These are phyloP conservation scores for Fusarium fujikuroi DNA, from an alignment of 2,329 filamentous ascomycete species.

Conservation along the genomic window DNA sequence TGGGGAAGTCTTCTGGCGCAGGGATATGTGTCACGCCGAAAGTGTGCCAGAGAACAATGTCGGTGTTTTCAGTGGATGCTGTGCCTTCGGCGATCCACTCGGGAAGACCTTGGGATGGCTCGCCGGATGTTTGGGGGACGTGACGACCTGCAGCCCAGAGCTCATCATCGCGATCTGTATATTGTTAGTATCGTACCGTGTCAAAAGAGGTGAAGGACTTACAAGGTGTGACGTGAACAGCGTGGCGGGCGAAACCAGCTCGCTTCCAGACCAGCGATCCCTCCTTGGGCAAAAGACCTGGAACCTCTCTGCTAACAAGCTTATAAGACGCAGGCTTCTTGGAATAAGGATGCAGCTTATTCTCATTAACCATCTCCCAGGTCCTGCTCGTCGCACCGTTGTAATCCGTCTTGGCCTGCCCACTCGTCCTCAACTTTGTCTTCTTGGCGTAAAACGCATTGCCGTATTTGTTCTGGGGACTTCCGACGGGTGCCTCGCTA, in stretches of 20 bases:
- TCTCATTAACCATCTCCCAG: slow-evolving; percentile 91
- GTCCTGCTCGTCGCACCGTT: slow-evolving; percentile 81
- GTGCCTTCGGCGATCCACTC: slow-evolving; percentile 80
- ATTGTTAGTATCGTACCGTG: neutral
- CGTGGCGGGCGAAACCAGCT: slow-evolving; percentile 86
- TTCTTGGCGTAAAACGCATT: slow-evolving; percentile 90
- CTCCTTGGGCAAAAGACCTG: slow-evolving; percentile 80
- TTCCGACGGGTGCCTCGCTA: slow-evolving; percentile 79
- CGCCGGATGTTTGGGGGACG: slow-evolving; percentile 87
- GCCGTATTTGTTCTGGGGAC: slow-evolving; percentile 84
- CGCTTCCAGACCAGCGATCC: slow-evolving; percentile 88
- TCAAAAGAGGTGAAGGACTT: slow-evolving; percentile 49
- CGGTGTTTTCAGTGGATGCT: slow-evolving; percentile 79
- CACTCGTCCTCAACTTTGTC: slow-evolving; percentile 79
- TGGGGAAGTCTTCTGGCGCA: slow-evolving; percentile 87
- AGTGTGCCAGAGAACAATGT: slow-evolving; percentile 93
- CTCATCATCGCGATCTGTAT: slow-evolving; percentile 78
- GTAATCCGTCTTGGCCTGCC: slow-evolving; percentile 80
- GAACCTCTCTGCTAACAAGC: slow-evolving; percentile 87
- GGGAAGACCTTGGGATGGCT: slow-evolving; percentile 77
- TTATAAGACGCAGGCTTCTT: slow-evolving; percentile 89
- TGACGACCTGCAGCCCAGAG: slow-evolving; percentile 88
- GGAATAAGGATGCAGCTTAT: slow-evolving; percentile 85
- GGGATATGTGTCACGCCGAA: slow-evolving; percentile 94
- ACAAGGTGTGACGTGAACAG: slow-evolving; percentile 91